Evolutionary conservation across 345 rosid genomes (phyloP), one percentile per base, ranked within the genome.

Genomic region (Populus ilicifolia): DNA sequence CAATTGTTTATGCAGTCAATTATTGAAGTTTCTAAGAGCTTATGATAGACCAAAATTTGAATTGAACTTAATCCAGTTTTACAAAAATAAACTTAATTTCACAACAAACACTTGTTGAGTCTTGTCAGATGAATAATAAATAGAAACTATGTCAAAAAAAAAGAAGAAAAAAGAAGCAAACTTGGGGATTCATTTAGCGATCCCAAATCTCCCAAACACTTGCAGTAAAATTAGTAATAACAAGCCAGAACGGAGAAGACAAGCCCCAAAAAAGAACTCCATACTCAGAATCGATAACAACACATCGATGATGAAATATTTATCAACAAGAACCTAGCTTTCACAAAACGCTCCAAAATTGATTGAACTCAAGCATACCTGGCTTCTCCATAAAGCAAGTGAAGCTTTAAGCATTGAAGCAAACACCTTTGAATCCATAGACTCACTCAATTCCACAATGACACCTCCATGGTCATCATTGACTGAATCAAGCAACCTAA

Each of bases 391-490:
- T 54, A 70, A 75, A 30, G 85, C 63, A 59, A 93, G 79, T 39
- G 94, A 92, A 56, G 90, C 83, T 77, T 81, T 82, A 41, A 95
- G 96, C 82, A 84, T 66, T 0, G 87, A 70, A 11, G 88, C 81
- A 88, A 95, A 93, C 75, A 79, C 69, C 54, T 68, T 73, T 33
- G 89, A 78, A 63, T 90, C 89, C 88, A 92, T 85, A 44, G 89
- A 88, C 48, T 86, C 87, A 16, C 65, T 87, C 81, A 95, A 72
- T 67, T 90, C 93, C 23, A 89, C 85, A 41, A 88, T 76, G 14
- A 93, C 94, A 35, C 99, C 99, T 59, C 90, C 97, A 82, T 90
- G 88, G 21, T 84, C 88, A 84, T 95, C 98, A 67, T 90, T 74
- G 36, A 83, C 54, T 20, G 82, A 86, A 70, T 82, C 35, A 27